Base-by-base conservation (phyloP, 2,329 filamentous ascomycete genomes). In the Falciphora oryzae region DNA sequence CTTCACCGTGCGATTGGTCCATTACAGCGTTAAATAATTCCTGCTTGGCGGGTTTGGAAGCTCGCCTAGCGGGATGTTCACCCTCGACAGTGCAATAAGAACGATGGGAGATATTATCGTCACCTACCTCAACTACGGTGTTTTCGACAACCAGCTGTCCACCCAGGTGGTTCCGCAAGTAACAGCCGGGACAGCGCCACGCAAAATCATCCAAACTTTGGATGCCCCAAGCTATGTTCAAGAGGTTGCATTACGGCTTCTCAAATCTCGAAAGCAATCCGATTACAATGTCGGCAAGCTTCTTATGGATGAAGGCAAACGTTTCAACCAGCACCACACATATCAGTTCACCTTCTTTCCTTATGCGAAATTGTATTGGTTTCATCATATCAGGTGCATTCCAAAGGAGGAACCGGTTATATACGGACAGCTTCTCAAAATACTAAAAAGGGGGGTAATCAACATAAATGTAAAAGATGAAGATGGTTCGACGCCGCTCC, bases 21-120 rank as follows among this genome's bases (percentile, higher is more conserved):
- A 78, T 32, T 72, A 75, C 8, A 78, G 75, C 8, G 71, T 75
- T 14, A 75, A 70, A 62, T 71, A 76, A 58, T 78, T 74, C 57
- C 66, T 77, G 1, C 38, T 44, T 13, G 32, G 32, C 32, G 32
- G 32, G 4, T 2, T 13, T 18, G 38, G 38, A 7, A 4, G 4
- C 38, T 18, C 14, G 18, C 18, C 38, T 16, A 16, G 16, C 6
- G 38, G 3, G 14, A 18, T 44, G 38, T 44, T 44, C 18, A 44
- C 14, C 4, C 14, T 18, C 38, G 16, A 44, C 14, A 44, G 16
- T 18, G 38, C 38, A 18, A 16, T 44, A 16, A 6, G 1, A 44
- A 65, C 31, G 11, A 70, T 74, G 69, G 69, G 65, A 59, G 66
- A 67, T 32, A 70, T 71, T 63, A 65, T 72, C 18, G 56, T 71